phyloP scores from a whole-genome alignment of 768 basidiomycete genomes.

The Termitomyces sp. region DNA sequence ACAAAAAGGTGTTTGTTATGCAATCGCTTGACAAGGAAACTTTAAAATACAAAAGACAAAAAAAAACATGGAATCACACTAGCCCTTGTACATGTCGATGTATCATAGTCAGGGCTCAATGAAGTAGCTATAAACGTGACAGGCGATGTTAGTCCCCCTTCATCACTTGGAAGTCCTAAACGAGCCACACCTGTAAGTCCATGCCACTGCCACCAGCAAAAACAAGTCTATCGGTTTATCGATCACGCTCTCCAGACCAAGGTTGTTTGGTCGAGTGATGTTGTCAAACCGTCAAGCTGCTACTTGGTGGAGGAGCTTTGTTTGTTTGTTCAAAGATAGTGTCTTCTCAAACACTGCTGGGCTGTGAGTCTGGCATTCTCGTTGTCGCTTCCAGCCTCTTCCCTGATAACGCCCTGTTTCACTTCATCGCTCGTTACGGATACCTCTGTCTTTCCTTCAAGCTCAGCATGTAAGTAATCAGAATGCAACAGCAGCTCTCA shows the following conservation, averaged over 20 bases:
- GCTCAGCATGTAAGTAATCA: background rate
- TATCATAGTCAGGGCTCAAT: background rate
- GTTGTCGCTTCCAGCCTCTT: background rate
- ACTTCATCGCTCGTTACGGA: background rate
- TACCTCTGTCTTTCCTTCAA: too few species aligned
- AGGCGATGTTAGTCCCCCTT: background rate
- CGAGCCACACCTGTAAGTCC: background rate
- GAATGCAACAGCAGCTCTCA: too few species aligned
- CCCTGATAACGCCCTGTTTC: background rate
- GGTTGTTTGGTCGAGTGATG: background rate
- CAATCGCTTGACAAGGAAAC: background rate
- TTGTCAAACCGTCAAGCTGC: background rate
- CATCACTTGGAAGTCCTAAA: background rate
- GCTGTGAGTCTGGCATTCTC: background rate
- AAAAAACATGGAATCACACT: background rate
- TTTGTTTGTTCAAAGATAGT: background rate
- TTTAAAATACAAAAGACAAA: conserved; percentile 3
- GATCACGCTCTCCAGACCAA: background rate
- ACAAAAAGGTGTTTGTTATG: background rate
- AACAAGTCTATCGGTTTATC: too few species aligned
- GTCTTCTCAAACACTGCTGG: too few species aligned
- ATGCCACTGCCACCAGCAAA: background rate
- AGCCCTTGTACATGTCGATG: background rate
- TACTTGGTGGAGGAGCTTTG: background rate
- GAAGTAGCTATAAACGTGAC: background rate